Percentiles rank a stretch among this genome's conserved stretches.
These are phyloP conservation scores for Rugonectria rugulosa DNA, from an alignment of 2,329 filamentous ascomycete species.

Conservation along the genomic window DNA sequence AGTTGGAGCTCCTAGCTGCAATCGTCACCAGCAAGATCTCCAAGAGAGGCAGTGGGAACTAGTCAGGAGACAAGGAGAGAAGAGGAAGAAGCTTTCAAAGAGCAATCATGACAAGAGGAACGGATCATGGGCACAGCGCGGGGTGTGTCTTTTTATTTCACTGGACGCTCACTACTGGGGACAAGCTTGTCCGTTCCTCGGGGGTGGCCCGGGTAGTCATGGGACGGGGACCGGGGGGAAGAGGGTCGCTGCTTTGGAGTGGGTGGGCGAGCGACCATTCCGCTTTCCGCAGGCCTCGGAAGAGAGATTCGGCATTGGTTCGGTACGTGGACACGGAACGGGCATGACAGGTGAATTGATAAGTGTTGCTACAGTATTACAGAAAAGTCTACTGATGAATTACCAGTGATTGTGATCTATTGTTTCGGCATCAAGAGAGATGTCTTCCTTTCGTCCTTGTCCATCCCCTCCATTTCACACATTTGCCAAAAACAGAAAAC, in stretches of 20 bases:
- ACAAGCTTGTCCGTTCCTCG: constrained; percentile 3
- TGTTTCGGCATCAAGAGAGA: no score
- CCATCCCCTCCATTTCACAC: not conserved
- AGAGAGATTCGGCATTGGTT: constrained; percentile 36
- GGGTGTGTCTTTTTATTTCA: not conserved
- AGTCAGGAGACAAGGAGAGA: not conserved
- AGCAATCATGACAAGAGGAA: constrained; percentile 13
- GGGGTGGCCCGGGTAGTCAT: constrained; percentile 16
- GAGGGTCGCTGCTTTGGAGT: no score
- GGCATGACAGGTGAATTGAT: no score
- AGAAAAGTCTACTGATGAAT: no score
- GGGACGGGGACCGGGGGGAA: constrained; percentile 11
- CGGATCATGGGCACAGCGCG: constrained; percentile 18
- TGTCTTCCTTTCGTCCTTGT: not conserved
- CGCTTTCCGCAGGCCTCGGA: constrained; percentile 29
- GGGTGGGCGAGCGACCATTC: constrained; percentile 16
- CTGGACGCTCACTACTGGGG: constrained; percentile 24
- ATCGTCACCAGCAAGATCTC: constrained; percentile 21
- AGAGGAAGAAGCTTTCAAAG: constrained; percentile 4
- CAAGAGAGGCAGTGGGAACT: not conserved
- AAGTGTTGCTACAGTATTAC: no score
- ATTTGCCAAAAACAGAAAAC: no score
- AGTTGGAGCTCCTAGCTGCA: constrained; percentile 1
- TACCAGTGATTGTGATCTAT: no score
- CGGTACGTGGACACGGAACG: constrained; percentile 4